Conservation (phyloP, 345 rosid species). For the Populus ilicifolia region DNA sequence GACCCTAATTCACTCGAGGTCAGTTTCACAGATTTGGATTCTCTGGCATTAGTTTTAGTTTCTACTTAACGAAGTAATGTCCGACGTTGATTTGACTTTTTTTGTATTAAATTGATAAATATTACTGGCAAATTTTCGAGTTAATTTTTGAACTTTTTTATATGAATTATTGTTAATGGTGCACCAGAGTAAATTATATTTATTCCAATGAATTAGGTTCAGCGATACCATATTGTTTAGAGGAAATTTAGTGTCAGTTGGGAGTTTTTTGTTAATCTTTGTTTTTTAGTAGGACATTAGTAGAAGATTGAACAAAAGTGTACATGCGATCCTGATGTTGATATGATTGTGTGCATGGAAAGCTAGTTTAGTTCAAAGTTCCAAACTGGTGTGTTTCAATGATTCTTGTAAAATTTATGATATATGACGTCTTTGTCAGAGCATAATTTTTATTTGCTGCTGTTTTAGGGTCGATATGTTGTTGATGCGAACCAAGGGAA, state of each 20-base stretch:
- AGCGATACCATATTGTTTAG: not conserved
- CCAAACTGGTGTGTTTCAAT: not conserved
- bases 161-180: not conserved
- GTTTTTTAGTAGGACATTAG: not conserved
- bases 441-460: not conserved
- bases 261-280: not conserved
- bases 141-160: not conserved
- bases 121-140: not conserved
- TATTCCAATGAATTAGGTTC: slow-evolving; percentile 1
- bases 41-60: not conserved
- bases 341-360: not conserved
- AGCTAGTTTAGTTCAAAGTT: not conserved
- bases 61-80: not conserved
- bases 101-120: not conserved
- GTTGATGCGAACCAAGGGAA: slow-evolving; percentile 65
- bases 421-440: not conserved
- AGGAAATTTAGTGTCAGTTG: not conserved
- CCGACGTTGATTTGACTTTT: not conserved
- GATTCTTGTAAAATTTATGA: not conserved
- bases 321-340: not conserved
- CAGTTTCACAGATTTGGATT: not conserved
- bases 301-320: not conserved
- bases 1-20: slow-evolving; percentile 78
- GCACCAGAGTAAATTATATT: not conserved
- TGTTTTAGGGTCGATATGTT: slow-evolving; percentile 49